Percentiles rank a stretch among this genome's conserved stretches.
phyloP scores from a whole-genome alignment of 805 yeast genomes.

The Metschnikowia vanudenii region DNA sequence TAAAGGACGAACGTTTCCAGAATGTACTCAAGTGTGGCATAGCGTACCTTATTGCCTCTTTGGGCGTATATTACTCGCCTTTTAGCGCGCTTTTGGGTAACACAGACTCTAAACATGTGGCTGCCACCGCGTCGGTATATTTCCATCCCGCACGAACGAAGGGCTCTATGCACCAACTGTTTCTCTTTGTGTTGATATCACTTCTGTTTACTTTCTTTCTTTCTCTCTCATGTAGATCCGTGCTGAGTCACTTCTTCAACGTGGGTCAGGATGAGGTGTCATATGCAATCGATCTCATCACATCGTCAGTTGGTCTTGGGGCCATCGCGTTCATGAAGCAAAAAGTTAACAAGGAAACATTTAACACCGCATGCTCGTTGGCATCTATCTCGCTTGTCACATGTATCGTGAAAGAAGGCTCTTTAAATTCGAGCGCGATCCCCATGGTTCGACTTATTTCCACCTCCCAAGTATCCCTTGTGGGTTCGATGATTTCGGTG shows the following conservation, averaged over 20 bases:
- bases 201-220: conserved; percentile 53
- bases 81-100: conserved; percentile 54
- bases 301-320: conserved; percentile 58
- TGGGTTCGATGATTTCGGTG: conserved; percentile 63
- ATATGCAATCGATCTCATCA: conserved; percentile 51
- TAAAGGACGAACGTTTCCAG: conserved; percentile 18
- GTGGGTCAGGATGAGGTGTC: conserved; percentile 49
- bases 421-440: conserved; percentile 54
- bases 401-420: conserved; percentile 72
- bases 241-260: conserved; percentile 47
- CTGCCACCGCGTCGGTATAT: conserved; percentile 80
- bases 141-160: conserved; percentile 79
- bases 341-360: conserved; percentile 61
- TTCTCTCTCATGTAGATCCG: conserved; percentile 50
- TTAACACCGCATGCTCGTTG: conserved; percentile 78
- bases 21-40: conserved; percentile 62
- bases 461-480: conserved; percentile 53
- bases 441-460: conserved; percentile 55
- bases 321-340: conserved; percentile 68
- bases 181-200: conserved; percentile 57
- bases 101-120: conserved; percentile 74
- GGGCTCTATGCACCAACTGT: conserved; percentile 78
- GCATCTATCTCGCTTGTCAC: conserved; percentile 71
- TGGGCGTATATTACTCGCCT: conserved; percentile 61
- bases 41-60: conserved; percentile 72